Base-by-base conservation (phyloP, 1,139 yeast species). In the Pichia terricola region DNA sequence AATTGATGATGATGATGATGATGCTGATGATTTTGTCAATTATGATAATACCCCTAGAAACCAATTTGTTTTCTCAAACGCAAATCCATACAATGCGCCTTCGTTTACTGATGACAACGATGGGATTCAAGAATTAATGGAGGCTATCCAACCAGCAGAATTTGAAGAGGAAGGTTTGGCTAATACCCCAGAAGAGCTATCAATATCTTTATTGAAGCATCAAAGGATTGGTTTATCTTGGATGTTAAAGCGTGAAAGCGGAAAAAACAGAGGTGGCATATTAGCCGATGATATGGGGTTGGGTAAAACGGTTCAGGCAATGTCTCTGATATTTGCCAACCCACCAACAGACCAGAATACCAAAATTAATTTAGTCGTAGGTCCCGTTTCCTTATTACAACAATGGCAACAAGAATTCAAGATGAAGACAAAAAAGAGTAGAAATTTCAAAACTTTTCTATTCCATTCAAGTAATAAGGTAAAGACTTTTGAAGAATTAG, bases 281-380 rank as follows among this genome's bases (percentile, higher is more conserved):
- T 65, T 88, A 36, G 95, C 95, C 0, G 96, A 88, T 64, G 96
- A 85, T 65, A 88, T 88, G 96, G 96, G 96, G 32, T 67, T 88
- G 32, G 96, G 96, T 49, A 89, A 88, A 61, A 88, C 96, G 0
- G 79, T 88, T 37, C 96, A 88, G 63, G 75, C 87, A 3, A 68
- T 86, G 39, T 77, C 94, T 0, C 61, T 86, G 40, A 77, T 87
- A 55, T 57, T 85, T 47, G 71, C 82, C 3, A 71, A 75, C 56
- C 68, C 66, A 46, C 68, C 82, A 0, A 39, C 37, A 8, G 50
- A 52, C 34, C 55, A 41, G 0, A 26, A 42, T 3, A 47, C 59
- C 30, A 78, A 73, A 52, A 78, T 91, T 0, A 86, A 81, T n/a
- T 65, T 89, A 45, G 73, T 89, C 39, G 73, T 89, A 11, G 89